Percentiles rank a stretch among this genome's conserved stretches.
phyloP scores from a whole-genome alignment of 495 filamentous ascomycete species.

The Astrocystis sublimbata region DNA sequence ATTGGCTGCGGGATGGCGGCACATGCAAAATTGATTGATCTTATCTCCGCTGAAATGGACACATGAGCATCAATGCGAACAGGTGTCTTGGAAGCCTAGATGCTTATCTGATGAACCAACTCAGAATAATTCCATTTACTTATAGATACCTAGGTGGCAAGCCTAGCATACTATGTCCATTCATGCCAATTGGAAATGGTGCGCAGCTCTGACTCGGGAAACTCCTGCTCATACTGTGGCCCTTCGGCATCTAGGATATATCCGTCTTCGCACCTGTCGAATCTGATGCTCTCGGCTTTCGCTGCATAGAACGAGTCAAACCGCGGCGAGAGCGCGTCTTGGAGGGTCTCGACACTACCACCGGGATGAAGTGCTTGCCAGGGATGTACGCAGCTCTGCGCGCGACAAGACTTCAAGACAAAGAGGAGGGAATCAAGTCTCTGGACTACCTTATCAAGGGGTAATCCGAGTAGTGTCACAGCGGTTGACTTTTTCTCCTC shows the following conservation, averaged over 20 bases:
- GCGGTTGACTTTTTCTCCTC: conserved; percentile 21
- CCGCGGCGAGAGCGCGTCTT: conserved; percentile 46
- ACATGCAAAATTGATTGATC: background rate
- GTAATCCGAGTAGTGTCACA: conserved; percentile 47
- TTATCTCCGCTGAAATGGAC: background rate
- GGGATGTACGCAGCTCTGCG: conserved; percentile 54
- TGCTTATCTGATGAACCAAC: too few relatives aligned
- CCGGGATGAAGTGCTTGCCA: conserved; percentile 61
- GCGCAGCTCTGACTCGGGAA: background rate
- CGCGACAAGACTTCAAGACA: conserved; percentile 66
- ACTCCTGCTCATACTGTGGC: conserved; percentile 48
- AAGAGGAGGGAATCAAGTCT: conserved; percentile 63
- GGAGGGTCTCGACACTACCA: conserved; percentile 43
- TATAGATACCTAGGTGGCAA: too few relatives aligned
- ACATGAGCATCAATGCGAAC: background rate
- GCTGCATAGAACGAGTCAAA: conserved; percentile 60
- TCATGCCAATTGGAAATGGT: conserved; percentile 1
- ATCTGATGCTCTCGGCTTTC: conserved; percentile 51
- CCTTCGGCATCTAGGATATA: conserved; percentile 64
- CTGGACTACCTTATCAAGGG: conserved; percentile 44
- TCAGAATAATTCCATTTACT: too few relatives aligned
- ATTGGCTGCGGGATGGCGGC: background rate
- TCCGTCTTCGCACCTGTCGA: conserved; percentile 59
- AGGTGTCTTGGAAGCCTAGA: too few relatives aligned
- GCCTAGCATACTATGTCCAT: background rate